Evolutionary conservation across 805 yeast genomes (phyloP), one percentile per base, ranked within the genome.

Genomic region (Danielozyma ontarioensis): DNA sequence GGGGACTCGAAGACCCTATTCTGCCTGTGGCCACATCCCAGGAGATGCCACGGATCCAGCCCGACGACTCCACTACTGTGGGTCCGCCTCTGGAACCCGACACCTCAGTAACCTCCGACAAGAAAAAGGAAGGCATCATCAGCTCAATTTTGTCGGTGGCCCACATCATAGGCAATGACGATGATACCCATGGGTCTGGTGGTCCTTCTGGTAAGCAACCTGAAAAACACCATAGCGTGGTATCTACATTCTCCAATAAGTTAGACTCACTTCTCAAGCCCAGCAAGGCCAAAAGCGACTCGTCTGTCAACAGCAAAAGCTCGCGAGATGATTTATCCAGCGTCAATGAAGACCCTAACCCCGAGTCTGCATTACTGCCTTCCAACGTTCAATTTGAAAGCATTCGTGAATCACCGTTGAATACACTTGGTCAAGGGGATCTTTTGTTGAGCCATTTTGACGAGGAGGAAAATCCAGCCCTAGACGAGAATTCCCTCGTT

Each of bases 351-450:
- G 22, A 19, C 8, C 10, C 22, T 10, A 19, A 6, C 8, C 22
- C 22, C 8, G 22, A 19, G 8, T 18, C 40, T 32, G 15, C 30
- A n/a, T 37, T 41, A 6, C 34, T 41, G 31, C 35, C 59, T 4
- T 42, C 59, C 6, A 56, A 57, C 17, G 69, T 75, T 14, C 68
- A 61, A 19, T 76, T 76, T 43, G 68, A 58, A 34, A 68, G 77
- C 0, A 53, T 75, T 3, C 57, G 72, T 29, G 66, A 66, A 26
- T 59, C 75, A 3, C 68, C 75, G 0, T 39, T 74, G 16, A 65
- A 60, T 34, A 64, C 78, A 0, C 36, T 76, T 30, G 80, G 80
- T 2, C 53, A 61, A 27, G 80, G 80, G 2, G 59, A 64, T 17
- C 55, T 76, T 27, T 45, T 65, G 0, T 46, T 71, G 10, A 64